Evolutionary conservation across 2,329 filamentous ascomycete species (phyloP), one percentile per base, ranked within the genome.

Genomic region (Pyrenochaeta sp.): DNA sequence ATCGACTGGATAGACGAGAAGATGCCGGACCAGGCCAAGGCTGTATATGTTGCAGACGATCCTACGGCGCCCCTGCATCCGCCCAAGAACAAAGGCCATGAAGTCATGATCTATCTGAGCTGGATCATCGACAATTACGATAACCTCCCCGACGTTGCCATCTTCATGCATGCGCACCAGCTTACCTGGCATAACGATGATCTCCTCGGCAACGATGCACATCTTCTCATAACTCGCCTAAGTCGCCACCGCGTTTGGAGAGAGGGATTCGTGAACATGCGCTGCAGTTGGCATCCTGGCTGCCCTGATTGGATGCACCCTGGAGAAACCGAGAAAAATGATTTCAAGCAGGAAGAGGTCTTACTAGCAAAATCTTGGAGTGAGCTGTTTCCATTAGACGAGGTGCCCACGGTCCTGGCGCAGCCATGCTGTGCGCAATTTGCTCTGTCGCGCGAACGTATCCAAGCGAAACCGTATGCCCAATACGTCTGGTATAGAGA

Each of bases 391-490:
- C 77, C 77, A 1, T 53, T 73, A 4, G 75, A 78, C 36, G 67
- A 70, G 8, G 68, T 80, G 1, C 77, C 77, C 0, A 53, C 58
- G 1, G 77, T 83, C 0, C 74, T 86, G 0, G 77, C 81, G 2
- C 82, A 85, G 52, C 80, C 83, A 3, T 86, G 83, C 62, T 86
- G 84, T 58, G 81, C 81, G 2, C 84, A 87, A 53, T 86, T 87
- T 56, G 84, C 83, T 7, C 67, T 86, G 3, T 81, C 79, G 6
- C 69, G 77, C 3, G 81, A 84, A 28, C 76, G 81, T 3, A 82
- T 86, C 38, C 77, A 72, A 7, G 71, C 76, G 1, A 76, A 80
- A 22, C 80, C 81, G 1, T 73, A 76, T 37, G 72, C 75, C 17
- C 75, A 78, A 31, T 86, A 81, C 58, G 69, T 81, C 14, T 79